Conservation (phyloP, 2,329 filamentous ascomycete genomes). For the Lecanicillium sp. region DNA sequence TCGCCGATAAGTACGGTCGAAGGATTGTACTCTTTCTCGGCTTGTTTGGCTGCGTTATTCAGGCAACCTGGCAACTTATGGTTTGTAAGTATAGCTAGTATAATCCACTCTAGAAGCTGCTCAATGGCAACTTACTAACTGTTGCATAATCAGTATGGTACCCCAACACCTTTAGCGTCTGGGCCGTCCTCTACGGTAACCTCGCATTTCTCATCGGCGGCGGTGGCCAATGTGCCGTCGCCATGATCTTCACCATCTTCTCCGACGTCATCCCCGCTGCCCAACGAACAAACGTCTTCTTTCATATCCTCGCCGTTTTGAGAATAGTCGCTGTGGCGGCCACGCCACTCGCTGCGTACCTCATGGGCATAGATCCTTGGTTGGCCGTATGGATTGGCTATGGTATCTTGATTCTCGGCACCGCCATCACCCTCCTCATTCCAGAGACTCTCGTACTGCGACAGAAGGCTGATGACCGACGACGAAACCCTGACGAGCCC, state of each 20-base stretch:
- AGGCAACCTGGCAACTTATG: conserved; percentile 20
- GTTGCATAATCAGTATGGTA: conserved; percentile 23
- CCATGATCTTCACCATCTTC: conserved; percentile 38
- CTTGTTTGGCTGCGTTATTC: conserved; percentile 21
- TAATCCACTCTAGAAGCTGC: conserved; percentile 5
- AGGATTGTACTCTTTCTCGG: conserved; percentile 30
- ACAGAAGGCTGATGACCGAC: conserved; percentile 18
- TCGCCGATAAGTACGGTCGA: conserved; percentile 39
- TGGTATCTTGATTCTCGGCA: conserved; percentile 19
- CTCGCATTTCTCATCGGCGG: conserved; percentile 33
- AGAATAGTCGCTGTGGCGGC: conserved; percentile 30
- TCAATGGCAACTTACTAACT: too few species aligned
- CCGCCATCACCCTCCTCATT: conserved; percentile 22
- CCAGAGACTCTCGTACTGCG: conserved; percentile 36
- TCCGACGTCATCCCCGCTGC: conserved; percentile 33
- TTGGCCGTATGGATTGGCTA: conserved; percentile 28
- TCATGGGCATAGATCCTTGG: conserved; percentile 33
- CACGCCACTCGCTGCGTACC: conserved; percentile 30
- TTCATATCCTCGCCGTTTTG: conserved; percentile 27
- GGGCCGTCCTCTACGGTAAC: conserved; percentile 26
- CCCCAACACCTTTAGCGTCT: conserved; percentile 30
- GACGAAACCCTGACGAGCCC: too few species aligned
- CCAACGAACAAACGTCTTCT: conserved; percentile 32
- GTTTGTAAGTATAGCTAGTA: conserved; percentile 19
- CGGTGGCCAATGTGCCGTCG: conserved; percentile 27